Base-by-base conservation (phyloP, 2,329 filamentous ascomycete genomes). In the Dothistroma pini region DNA sequence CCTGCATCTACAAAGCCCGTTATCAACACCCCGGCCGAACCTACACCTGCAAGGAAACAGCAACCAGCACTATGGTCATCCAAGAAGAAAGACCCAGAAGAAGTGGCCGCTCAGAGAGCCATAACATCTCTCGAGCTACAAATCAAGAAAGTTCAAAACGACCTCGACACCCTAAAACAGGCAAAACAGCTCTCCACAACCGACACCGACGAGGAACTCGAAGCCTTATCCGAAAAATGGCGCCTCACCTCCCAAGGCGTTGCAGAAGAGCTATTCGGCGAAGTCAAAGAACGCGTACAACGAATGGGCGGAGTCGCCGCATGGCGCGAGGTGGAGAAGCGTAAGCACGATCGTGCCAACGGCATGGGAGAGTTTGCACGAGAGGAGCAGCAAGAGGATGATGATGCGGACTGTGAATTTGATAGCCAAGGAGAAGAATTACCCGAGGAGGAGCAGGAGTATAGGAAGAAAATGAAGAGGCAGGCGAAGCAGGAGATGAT, bases 191-290 rank as follows among this genome's bases (percentile, higher is more conserved):
- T 86, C 69, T 79, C 82, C 65, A 68, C 63, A 2, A 75, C 73
- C 2, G 67, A 66, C 48, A 74, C 75, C 58, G 83, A 86, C 70
- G 77, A 75, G 1, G 84, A 89, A 60, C 76, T 91, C 25, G 75
- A 81, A 48, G 74, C 71, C 0, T 69, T 90, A 65, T 81, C 84
- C 48, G 72, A 71, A 2, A 87, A 83, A 71, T 91, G 89, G 89
- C 83, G 79, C 52, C 73, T 70, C 0, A 83, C 85, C 19, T 84
- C 83, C 61, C 80, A 86, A 63, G 76, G 80, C 54, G 87, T 86
- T 7, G 88, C 88, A 0, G 88, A 91, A 66, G 86, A 89, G 68
- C 75, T 90, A 11, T 90, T 88, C 72, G 79, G 76, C 25, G 75
- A 78, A 21, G 84, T 87, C 22, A 81, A 81, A 63, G 85, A 87